phyloP scores from a whole-genome alignment of 495 filamentous ascomycete genomes.

The Penicillium bovifimosum region DNA sequence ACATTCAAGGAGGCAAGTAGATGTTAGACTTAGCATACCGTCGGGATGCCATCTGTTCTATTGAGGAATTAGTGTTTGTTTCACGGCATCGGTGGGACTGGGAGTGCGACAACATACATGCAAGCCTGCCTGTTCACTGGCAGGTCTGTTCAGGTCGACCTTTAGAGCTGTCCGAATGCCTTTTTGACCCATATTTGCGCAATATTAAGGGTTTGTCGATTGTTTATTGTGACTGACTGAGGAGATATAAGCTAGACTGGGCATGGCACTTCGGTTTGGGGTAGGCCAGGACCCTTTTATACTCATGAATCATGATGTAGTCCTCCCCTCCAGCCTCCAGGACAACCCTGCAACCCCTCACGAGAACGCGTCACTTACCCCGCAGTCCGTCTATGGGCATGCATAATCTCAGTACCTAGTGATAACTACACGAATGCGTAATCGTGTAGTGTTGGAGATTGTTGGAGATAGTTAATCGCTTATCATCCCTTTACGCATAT shows the following conservation, averaged over 20 bases:
- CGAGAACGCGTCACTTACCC: conserved; percentile 5
- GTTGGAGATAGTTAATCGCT: neutral
- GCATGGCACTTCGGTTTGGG: too few species aligned
- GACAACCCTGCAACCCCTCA: too few species aligned
- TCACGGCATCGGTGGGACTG: too few species aligned
- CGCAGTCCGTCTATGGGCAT: conserved; percentile 1
- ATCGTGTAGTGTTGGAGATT: neutral
- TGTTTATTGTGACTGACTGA: neutral
- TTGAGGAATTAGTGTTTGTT: neutral
- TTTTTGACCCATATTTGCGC: conserved; percentile 45
- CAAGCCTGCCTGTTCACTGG: conserved; percentile 63
- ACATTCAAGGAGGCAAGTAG: neutral
- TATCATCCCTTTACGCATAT: conserved; percentile 16
- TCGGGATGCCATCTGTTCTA: conserved; percentile 96
- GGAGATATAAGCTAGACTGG: too few species aligned
- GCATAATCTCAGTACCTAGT: neutral
- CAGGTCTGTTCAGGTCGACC: conserved; percentile 74
- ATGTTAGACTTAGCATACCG: conserved; percentile 42
- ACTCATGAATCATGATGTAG: neutral
- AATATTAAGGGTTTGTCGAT: neutral
- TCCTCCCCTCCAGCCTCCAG: neutral
- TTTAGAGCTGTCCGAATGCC: conserved; percentile 69
- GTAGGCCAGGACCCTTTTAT: too few species aligned
- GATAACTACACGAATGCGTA: too few species aligned
- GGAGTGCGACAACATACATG: conserved; percentile 52